Evolutionary conservation across 1,139 yeast genomes (phyloP), one percentile per base, ranked within the genome.

Genomic region (Yamadazyma membranifaciens): DNA sequence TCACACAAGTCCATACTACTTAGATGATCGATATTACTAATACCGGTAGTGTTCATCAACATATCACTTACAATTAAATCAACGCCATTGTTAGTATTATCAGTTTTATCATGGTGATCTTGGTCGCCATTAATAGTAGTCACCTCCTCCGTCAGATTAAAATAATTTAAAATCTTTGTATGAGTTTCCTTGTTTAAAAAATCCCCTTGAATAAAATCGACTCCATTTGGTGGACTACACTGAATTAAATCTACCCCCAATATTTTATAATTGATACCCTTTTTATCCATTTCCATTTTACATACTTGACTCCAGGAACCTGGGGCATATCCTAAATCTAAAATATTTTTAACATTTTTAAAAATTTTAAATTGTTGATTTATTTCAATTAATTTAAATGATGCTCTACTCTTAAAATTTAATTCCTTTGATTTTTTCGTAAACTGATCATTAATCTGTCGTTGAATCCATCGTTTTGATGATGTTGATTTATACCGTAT

Each of bases 341-440:
- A 80, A 0, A 92, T 84, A 41, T 83, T 80, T 15, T 15, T 15
- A 50, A 65, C 69, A 2, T 65, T 46, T 6, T 75, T 69, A 59
- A 92, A 81, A 2, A 92, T 47, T 24, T 68, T 64, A 60, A 72
- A 84, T 54, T 76, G 80, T 25, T 80, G 69, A 57, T 89, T 81
- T 27, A 92, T 70, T 56, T 84, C 88, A 15, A 81, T 59, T 33
- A 92, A 67, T 57, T 92, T 92, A 65, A 79, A 91, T 0, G 98
- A 98, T 0, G 98, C 98, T 37, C 98, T 65, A 2, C 97, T 88
- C 50, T 83, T 74, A 50, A 78, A 78, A 44, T 85, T 77, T 38
- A 75, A 73, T 9, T 67, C 65, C 54, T 78, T 81, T 4, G 96
- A 89, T 48, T 81, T 81, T 40, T 75, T 70, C 3, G 88, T 73